These are phyloP conservation scores for Tolypocladium ovalisporum DNA, from an alignment of 2,329 filamentous ascomycete species.

Conservation along the genomic window DNA sequence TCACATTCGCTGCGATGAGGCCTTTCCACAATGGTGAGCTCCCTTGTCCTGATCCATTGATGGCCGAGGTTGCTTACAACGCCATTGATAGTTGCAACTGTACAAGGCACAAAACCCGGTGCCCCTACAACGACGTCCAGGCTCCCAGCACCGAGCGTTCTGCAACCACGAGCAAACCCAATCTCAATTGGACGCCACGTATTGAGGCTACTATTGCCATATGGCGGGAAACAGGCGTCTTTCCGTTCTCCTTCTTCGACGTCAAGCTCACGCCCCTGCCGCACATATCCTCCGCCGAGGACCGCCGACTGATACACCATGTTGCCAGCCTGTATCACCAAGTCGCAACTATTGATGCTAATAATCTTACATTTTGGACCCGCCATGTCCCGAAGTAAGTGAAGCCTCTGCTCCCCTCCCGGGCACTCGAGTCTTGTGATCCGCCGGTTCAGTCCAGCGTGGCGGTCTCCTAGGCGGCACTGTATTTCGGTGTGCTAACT, in stretches of 20 bases:
- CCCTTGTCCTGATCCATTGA: too few relatives aligned
- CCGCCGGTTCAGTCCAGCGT: too few relatives aligned
- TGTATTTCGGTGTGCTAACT: not conserved
- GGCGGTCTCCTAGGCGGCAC: too few relatives aligned
- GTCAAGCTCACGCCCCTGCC: conserved; percentile 67
- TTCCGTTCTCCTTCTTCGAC: conserved; percentile 73
- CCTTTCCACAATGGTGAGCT: conserved; percentile 86
- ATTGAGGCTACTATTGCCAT: conserved; percentile 70
- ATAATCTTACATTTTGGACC: conserved; percentile 84
- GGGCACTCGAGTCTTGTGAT: too few relatives aligned
- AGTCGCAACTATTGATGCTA: conserved; percentile 64
- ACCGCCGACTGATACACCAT: conserved; percentile 83
- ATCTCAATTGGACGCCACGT: conserved; percentile 76
- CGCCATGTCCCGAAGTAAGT: conserved; percentile 84
- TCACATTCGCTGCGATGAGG: conserved; percentile 96
- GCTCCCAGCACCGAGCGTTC: conserved; percentile 49
- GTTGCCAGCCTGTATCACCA: conserved; percentile 78
- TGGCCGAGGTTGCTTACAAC: not conserved
- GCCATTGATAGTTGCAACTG: conserved; percentile 67
- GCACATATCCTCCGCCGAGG: conserved; percentile 61
- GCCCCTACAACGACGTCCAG: conserved; percentile 88
- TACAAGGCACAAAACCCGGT: conserved; percentile 97
- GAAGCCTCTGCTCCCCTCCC: not conserved
- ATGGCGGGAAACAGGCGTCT: conserved; percentile 75
- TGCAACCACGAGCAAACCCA: conserved; percentile 49